These are phyloP conservation scores for Earliella scabrosa DNA, from an alignment of 1,284 basidiomycete genomes.

Conservation along the genomic window DNA sequence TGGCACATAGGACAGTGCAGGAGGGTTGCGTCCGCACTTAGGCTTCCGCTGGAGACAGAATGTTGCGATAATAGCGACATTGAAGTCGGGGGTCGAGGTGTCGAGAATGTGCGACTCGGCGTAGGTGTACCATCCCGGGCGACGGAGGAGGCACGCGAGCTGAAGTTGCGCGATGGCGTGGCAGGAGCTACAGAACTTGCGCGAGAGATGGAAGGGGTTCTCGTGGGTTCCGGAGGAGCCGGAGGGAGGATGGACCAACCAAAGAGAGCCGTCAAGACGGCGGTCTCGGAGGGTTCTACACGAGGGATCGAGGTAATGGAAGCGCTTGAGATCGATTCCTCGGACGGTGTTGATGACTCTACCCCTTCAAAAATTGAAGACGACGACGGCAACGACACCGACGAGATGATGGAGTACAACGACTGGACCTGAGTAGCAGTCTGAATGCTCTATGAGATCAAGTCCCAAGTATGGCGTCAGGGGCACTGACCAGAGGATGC, in stretches of 20 bases:
- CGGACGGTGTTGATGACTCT: slow-evolving; percentile 8
- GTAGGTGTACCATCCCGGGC: slow-evolving; percentile 30
- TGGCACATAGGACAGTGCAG: slow-evolving; percentile 74
- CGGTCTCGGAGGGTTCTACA: slow-evolving; percentile 52
- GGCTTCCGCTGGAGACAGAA: slow-evolving; percentile 27
- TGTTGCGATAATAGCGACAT: slow-evolving; percentile 7
- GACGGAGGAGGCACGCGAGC: slow-evolving; percentile 52
- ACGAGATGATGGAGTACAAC: slow-evolving; percentile 34
- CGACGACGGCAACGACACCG: slow-evolving; percentile 29
- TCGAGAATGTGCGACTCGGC: slow-evolving; percentile 19
- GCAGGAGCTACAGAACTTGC: slow-evolving; percentile 44
- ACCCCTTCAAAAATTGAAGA: slow-evolving; percentile 13
- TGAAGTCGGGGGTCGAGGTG: slow-evolving; percentile 10
- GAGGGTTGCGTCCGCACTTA: slow-evolving; percentile 47
- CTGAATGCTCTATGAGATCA: slow-evolving; percentile 21
- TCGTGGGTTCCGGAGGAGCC: slow-evolving; percentile 37
- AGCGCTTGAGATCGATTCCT: slow-evolving; percentile 6
- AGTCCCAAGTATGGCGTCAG: not conserved
- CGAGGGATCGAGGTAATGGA: not conserved
- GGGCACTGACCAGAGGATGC: slow-evolving; percentile 66
- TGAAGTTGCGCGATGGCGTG: slow-evolving; percentile 39
- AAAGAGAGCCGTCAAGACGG: slow-evolving; percentile 67
- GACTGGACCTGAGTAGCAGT: slow-evolving; percentile 39
- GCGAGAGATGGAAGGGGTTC: slow-evolving; percentile 44
- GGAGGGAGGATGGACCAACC: slow-evolving; percentile 63